Evolutionary conservation across 169 alveolate species (phyloP).

Genomic region (Plasmodium gallinaceum): DNA sequence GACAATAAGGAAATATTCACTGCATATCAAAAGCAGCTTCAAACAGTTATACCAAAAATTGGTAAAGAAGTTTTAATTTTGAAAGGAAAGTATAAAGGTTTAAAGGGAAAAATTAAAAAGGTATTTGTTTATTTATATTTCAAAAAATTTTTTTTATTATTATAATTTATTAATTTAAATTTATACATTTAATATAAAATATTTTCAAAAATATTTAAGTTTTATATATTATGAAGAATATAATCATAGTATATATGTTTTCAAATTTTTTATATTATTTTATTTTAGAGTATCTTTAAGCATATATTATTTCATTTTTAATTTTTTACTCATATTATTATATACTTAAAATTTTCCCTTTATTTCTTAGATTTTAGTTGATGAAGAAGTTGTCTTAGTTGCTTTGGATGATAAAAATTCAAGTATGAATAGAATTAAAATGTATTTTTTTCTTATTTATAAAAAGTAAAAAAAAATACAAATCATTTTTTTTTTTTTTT

Average conservation of each 20-base stretch:
- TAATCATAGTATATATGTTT: background rate
- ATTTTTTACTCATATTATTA: no score
- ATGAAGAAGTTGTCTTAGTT: conserved; percentile 42
- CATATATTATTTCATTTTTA: no score
- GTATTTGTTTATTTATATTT: background rate
- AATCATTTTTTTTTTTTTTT: background rate
- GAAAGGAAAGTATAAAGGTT: conserved; percentile 39
- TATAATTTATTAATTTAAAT: no score
- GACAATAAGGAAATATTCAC: conserved; percentile 14
- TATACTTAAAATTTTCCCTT: background rate
- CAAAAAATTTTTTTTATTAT: background rate
- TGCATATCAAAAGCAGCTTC: conserved; percentile 57
- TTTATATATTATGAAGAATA: background rate
- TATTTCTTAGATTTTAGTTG: conserved; percentile 31
- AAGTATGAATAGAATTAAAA: conserved; percentile 24
- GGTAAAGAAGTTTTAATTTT: conserved; percentile 45
- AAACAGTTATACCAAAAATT: conserved; percentile 71
- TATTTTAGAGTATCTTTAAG: no score
- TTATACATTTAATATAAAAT: no score
- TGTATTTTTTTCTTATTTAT: no score
- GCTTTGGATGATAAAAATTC: conserved; percentile 22
- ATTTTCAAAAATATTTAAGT: background rate
- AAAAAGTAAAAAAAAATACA: background rate
- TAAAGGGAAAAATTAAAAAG: conserved; percentile 36
- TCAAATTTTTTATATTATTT: background rate